A percentile compares a stretch with the other conserved stretches of the same genome.
Conservation (phyloP, 176 grass and related monocot species). For the Eragrostis curvula region DNA sequence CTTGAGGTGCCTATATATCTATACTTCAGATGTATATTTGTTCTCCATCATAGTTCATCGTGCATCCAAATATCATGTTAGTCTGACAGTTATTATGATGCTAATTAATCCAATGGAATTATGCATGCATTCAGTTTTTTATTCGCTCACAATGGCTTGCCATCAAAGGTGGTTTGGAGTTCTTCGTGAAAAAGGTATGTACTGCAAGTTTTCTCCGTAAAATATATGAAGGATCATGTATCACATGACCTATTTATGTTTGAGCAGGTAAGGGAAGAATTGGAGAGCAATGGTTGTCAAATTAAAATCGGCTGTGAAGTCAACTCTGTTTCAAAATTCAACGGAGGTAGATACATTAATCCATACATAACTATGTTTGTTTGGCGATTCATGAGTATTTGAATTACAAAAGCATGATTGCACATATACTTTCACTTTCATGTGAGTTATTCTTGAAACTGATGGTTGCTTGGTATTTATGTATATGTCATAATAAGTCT, state of each 20-base stretch:
- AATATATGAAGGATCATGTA: neutral
- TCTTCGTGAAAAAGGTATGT: slow-evolving; percentile 66
- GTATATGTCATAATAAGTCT: neutral
- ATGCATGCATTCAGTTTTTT: slow-evolving; percentile 57
- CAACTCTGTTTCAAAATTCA: slow-evolving; percentile 52
- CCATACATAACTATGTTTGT: neutral
- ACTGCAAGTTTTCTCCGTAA: neutral
- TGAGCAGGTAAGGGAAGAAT: slow-evolving; percentile 58
- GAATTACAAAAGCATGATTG: neutral
- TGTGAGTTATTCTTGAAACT: too few relatives aligned
- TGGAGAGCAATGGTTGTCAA: slow-evolving; percentile 66
- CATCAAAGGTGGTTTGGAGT: slow-evolving; percentile 69
- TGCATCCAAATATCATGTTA: slow-evolving; percentile 34
- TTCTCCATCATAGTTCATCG: slow-evolving; percentile 21
- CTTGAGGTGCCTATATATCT: slow-evolving; percentile 50
- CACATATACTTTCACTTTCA: neutral
- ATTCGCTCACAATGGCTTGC: slow-evolving; percentile 81
- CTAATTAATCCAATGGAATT: neutral
- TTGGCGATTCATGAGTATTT: too few relatives aligned
- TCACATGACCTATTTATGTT: neutral
- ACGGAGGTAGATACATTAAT: slow-evolving; percentile 45
- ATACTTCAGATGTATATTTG: neutral
- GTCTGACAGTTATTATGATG: neutral
- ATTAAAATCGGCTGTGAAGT: slow-evolving; percentile 72
- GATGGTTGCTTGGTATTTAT: neutral